Conservation (phyloP, 257 asterid genomes). For the Scutellaria minor region DNA sequence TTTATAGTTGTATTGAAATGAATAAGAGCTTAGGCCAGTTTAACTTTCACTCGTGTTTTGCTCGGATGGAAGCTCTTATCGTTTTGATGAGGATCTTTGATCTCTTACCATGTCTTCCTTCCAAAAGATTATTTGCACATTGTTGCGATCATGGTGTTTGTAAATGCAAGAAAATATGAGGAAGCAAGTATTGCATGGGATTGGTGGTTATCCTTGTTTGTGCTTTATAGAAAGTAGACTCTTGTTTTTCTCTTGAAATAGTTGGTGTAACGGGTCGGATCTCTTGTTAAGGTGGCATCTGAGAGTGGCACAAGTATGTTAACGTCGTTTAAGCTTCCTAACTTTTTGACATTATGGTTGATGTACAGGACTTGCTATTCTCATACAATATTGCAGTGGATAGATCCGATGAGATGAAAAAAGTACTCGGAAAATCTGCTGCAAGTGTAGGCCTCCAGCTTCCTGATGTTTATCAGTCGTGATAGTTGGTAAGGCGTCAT, state of each 20-base stretch:
- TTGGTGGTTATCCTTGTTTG: neutral
- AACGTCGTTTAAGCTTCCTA: neutral
- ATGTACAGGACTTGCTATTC: conserved; percentile 70
- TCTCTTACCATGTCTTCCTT: neutral
- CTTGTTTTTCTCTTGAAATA: neutral
- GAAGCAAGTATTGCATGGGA: neutral
- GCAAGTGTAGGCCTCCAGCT: conserved; percentile 94
- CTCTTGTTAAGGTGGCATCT: neutral
- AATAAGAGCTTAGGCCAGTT: neutral
- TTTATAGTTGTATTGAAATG: neutral
- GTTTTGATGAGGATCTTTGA: neutral
- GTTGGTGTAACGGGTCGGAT: neutral
- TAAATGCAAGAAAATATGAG: neutral
- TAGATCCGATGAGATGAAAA: conserved; percentile 80
- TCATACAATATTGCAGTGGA: conserved; percentile 92
- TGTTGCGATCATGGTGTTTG: neutral
- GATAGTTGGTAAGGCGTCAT: conserved; percentile 43
- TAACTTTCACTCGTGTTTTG: neutral
- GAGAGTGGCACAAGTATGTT: neutral
- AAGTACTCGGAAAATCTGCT: conserved; percentile 76
- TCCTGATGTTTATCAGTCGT: conserved; percentile 73
- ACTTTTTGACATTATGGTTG: neutral
- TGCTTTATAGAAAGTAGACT: neutral
- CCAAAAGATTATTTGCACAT: neutral
- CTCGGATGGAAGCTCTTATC: neutral